Evolutionary conservation across 2,329 filamentous ascomycete species (phyloP).

Genomic region (Sporothrix pseudoabietina): DNA sequence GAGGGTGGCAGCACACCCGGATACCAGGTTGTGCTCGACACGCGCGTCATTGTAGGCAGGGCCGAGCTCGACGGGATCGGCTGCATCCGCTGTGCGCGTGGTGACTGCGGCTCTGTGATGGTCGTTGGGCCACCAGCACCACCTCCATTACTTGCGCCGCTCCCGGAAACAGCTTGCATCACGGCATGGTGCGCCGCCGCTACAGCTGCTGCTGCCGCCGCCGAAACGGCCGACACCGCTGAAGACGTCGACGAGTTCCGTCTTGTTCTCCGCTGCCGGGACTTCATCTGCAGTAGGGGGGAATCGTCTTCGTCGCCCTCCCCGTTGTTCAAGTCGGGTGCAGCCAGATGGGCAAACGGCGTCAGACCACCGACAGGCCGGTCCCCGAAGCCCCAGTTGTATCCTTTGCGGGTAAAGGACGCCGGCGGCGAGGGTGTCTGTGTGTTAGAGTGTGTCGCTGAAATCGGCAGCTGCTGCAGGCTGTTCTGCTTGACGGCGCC

Average conservation of each 20-base stretch:
- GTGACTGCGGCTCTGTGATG: background rate
- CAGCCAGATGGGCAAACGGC: background rate
- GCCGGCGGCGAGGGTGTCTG: constrained; percentile 27
- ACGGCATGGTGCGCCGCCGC: constrained; percentile 18
- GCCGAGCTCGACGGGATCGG: background rate
- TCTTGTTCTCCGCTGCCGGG: background rate
- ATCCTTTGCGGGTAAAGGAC: constrained; percentile 27
- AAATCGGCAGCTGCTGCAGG: constrained; percentile 35
- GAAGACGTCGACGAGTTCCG: constrained; percentile 27
- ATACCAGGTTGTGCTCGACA: constrained; percentile 22
- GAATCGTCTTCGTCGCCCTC: constrained; percentile 28
- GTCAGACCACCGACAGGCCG: background rate
- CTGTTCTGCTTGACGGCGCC: constrained; percentile 32
- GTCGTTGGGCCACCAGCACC: background rate
- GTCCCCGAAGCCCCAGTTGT: constrained; percentile 10
- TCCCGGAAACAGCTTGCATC: constrained; percentile 22
- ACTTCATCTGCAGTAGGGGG: constrained; percentile 30
- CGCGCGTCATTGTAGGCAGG: background rate
- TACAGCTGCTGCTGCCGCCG: constrained; percentile 4
- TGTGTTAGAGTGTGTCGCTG: background rate
- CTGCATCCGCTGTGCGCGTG: background rate
- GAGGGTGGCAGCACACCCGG: background rate
- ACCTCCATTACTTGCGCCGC: background rate
- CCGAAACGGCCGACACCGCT: constrained; percentile 27
- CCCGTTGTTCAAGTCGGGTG: background rate